phyloP scores from a whole-genome alignment of 2,329 filamentous ascomycete genomes.

The Ilyonectria robusta region DNA sequence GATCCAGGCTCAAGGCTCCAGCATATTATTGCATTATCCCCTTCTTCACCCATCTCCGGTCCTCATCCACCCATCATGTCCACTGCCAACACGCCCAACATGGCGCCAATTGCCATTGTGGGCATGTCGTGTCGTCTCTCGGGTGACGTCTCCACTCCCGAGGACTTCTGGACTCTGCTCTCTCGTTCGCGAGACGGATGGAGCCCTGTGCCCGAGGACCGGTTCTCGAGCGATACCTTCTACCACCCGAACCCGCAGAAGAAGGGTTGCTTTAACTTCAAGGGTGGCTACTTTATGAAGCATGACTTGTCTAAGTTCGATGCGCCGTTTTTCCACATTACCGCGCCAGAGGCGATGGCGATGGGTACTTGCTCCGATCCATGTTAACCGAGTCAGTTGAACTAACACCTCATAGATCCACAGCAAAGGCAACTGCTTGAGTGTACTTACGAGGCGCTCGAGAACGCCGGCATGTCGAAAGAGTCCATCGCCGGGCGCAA shows the following conservation, averaged over 20 bases:
- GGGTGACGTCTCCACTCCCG: conserved; percentile 57
- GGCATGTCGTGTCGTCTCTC: conserved; percentile 64
- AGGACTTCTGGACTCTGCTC: conserved; percentile 62
- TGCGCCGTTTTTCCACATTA: conserved; percentile 67
- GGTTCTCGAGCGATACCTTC: conserved; percentile 61
- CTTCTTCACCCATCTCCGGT: not conserved
- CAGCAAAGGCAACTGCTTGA: conserved; percentile 68
- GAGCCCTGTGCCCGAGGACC: conserved; percentile 58
- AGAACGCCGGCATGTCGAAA: conserved; percentile 66
- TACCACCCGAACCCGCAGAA: conserved; percentile 61
- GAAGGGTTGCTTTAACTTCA: conserved; percentile 56
- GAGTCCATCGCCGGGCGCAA: conserved; percentile 62
- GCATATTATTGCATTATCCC: not conserved
- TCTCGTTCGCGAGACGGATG: conserved; percentile 58
- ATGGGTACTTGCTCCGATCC: conserved; percentile 52
- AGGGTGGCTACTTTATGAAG: conserved; percentile 59
- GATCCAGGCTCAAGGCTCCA: not conserved
- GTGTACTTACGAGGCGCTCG: conserved; percentile 68
- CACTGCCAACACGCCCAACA: not conserved
- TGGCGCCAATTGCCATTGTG: conserved; percentile 59
- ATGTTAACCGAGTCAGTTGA: no score
- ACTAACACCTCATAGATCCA: conserved; percentile 55
- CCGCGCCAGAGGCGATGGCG: conserved; percentile 63
- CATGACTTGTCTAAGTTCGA: conserved; percentile 64
- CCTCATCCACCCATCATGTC: conserved; percentile 5